Percentiles rank a stretch among this genome's conserved stretches.
These are phyloP conservation scores for Rosa persica DNA, from an alignment of 306 rosid genomes.

Conservation along the genomic window DNA sequence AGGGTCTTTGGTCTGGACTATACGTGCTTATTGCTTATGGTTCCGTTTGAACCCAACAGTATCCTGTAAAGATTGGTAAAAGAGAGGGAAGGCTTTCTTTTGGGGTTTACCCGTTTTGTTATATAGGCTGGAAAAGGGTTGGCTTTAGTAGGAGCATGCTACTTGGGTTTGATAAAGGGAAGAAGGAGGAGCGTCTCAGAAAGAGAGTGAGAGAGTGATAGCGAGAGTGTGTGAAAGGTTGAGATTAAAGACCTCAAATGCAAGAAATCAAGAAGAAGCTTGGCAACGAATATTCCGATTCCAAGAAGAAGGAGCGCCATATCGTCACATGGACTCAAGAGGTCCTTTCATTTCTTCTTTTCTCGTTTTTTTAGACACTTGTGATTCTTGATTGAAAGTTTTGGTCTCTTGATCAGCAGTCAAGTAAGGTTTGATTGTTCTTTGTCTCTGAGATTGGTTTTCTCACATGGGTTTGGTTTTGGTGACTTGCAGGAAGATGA, in stretches of 20 bases:
- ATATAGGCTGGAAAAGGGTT: conserved; percentile 42
- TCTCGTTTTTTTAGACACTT: not conserved
- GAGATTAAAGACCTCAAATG: conserved; percentile 52
- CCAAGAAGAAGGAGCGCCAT: conserved; percentile 99
- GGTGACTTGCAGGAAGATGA: conserved; percentile 86
- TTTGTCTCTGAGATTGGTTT: not conserved
- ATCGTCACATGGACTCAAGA: conserved; percentile 96
- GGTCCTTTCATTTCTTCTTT: conserved; percentile 41
- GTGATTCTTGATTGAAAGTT: not conserved
- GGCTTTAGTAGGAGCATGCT: conserved; percentile 72
- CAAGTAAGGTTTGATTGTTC: not conserved
- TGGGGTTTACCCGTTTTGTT: conserved; percentile 17
- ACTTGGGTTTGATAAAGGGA: conserved; percentile 57
- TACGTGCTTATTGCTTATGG: conserved; percentile 19
- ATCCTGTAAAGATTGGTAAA: conserved; percentile 19
- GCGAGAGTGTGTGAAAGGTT: conserved; percentile 17
- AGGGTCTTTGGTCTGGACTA: conserved; percentile 20
- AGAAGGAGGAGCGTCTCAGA: conserved; percentile 77
- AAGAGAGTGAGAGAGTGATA: conserved; percentile 27
- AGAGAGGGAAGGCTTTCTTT: conserved; percentile 28
- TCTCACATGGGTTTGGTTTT: conserved; percentile 37
- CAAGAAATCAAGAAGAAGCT: conserved; percentile 53
- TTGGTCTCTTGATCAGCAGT: not conserved
- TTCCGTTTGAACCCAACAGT: conserved; percentile 38
- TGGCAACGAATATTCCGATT: conserved; percentile 66